Conservation (phyloP, 2,329 filamentous ascomycete genomes). For the Trichophyton benhamiae region DNA sequence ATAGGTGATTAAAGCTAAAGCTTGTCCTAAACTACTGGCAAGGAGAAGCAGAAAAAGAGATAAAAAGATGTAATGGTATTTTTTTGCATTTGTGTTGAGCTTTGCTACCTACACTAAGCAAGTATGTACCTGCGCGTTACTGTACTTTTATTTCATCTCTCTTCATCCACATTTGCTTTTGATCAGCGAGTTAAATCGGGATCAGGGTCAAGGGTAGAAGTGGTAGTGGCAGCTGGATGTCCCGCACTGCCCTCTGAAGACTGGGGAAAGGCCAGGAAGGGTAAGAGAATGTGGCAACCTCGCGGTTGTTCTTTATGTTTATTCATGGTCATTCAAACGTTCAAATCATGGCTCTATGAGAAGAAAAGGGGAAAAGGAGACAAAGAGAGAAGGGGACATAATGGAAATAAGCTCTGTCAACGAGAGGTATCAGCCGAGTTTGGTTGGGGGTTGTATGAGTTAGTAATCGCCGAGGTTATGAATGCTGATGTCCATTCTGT, state of each 20-base stretch:
- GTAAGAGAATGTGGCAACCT: neutral
- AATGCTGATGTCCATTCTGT: slow-evolving; percentile 49
- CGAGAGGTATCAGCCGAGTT: neutral
- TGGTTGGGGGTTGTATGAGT: neutral
- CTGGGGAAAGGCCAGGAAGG: neutral
- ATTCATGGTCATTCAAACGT: slow-evolving; percentile 1
- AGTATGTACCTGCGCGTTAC: neutral
- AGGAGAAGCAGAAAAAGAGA: neutral
- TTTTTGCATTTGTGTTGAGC: too few species aligned
- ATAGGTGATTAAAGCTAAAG: too few species aligned
- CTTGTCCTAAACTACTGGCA: too few species aligned
- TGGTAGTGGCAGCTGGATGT: neutral
- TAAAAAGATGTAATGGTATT: neutral
- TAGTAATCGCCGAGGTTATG: slow-evolving; percentile 44
- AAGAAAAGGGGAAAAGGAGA: neutral
- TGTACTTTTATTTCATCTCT: neutral
- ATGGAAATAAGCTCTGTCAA: neutral
- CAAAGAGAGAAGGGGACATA: neutral
- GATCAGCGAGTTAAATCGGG: too few species aligned
- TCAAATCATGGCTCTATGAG: neutral
- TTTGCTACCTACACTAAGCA: too few species aligned
- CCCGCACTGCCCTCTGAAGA: neutral
- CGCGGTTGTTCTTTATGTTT: neutral
- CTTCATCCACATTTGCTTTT: neutral
- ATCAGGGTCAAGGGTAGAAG: too few species aligned